Percentiles rank a stretch among this genome's conserved stretches.
phyloP scores from a whole-genome alignment of 1,284 basidiomycete genomes.

The Irpex sp. region DNA sequence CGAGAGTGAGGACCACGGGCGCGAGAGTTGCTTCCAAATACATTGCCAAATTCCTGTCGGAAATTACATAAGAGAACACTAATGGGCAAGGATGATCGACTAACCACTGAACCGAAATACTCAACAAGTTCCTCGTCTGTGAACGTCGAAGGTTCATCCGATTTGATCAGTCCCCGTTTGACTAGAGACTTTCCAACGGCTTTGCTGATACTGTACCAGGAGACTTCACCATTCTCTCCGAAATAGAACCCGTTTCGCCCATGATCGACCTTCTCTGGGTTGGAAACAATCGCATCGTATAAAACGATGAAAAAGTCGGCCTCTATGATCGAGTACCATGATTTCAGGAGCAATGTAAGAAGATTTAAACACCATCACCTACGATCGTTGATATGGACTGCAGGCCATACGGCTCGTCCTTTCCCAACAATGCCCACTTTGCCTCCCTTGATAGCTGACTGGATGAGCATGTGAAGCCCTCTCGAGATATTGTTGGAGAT shows the following conservation, averaged over 20 bases:
- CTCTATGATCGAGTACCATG: constrained; percentile 8
- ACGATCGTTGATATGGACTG: constrained; percentile 45
- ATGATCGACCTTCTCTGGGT: constrained; percentile 25
- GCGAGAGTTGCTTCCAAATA: constrained; percentile 34
- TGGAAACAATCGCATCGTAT: constrained; percentile 16
- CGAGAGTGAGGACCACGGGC: constrained; percentile 32
- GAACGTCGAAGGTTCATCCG: constrained; percentile 26
- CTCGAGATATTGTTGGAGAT: constrained; percentile 31
- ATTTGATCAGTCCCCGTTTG: constrained; percentile 22
- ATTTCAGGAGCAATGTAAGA: not conserved
- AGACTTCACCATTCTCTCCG: constrained; percentile 42
- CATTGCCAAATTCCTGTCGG: constrained; percentile 3
- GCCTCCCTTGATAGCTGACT: constrained; percentile 25
- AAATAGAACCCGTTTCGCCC: constrained; percentile 46
- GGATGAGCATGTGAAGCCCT: constrained; percentile 30
- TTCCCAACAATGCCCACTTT: constrained; percentile 30
- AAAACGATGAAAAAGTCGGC: constrained; percentile 20
- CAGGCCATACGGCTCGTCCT: constrained; percentile 26
- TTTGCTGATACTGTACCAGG: constrained; percentile 31
- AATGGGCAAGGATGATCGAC: not conserved
- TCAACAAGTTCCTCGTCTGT: constrained; percentile 29
- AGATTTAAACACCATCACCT: not conserved
- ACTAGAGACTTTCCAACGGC: constrained; percentile 29
- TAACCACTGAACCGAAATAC: constrained; percentile 10
- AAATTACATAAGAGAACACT: not conserved